Percentiles rank a stretch among this genome's conserved stretches.
These are phyloP conservation scores for Oryza meyeriana DNA, from an alignment of 176 grass and related monocot genomes.

Conservation along the genomic window DNA sequence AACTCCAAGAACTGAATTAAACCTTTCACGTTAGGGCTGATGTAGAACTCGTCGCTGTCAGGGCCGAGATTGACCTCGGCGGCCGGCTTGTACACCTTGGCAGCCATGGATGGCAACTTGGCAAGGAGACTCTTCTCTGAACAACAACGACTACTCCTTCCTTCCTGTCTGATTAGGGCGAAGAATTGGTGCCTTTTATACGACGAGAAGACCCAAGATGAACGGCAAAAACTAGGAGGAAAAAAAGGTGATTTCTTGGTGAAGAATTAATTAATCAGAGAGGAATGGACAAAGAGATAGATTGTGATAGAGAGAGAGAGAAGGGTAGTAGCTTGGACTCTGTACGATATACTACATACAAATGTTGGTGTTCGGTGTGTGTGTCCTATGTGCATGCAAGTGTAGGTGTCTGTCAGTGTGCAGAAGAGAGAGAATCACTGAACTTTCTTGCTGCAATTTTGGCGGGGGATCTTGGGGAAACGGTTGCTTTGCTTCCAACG, in stretches of 20 bases:
- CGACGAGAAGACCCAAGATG: background rate
- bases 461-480: conserved; percentile 5
- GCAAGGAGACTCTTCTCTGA: background rate
- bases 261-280: background rate
- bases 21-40: conserved; percentile 96
- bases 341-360: background rate
- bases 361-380: background rate
- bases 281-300: conserved; percentile 10
- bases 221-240: background rate
- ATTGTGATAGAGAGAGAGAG: background rate
- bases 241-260: conserved; percentile 14
- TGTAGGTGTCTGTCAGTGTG: background rate
- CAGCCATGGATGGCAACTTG: conserved; percentile 41
- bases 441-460: conserved; percentile 29
- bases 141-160: conserved; percentile 1
- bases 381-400: too few species aligned
- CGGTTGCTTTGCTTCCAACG: conserved; percentile 32
- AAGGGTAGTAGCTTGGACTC: background rate
- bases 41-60: conserved; percentile 75
- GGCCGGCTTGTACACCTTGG: conserved; percentile 80
- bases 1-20: background rate
- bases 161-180: background rate
- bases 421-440: background rate
- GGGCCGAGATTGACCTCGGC: conserved; percentile 76
- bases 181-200: conserved; percentile 57